Evolutionary conservation across 768 basidiomycete genomes (phyloP).

Genomic region (Kwoniella shandongensis): DNA sequence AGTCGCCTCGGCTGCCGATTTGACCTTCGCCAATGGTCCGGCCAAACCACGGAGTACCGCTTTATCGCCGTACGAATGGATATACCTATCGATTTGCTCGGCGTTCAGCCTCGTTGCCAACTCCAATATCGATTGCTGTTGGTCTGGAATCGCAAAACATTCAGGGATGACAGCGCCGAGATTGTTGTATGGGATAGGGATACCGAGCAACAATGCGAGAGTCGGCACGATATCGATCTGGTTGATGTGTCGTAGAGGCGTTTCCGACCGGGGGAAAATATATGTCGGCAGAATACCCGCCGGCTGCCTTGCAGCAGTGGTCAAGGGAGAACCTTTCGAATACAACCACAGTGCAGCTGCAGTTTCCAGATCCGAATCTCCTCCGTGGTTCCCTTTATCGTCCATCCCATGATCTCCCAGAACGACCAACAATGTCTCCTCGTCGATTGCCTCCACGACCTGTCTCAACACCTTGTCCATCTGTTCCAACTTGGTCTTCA

Average conservation of each 20-base stretch:
- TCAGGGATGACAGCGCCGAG: conserved; percentile 90
- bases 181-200: conserved; percentile 94
- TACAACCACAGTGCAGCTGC: conserved; percentile 89
- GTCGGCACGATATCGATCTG: conserved; percentile 94
- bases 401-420: conserved; percentile 99
- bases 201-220: conserved; percentile 80
- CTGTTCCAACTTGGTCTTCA: conserved; percentile 80
- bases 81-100: conserved; percentile 71
- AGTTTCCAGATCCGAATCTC: conserved; percentile 81
- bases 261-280: conserved; percentile 36
- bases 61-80: conserved; percentile 76
- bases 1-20: conserved; percentile 28
- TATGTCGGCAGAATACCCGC: conserved; percentile 21
- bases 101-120: conserved; percentile 70
- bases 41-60: conserved; percentile 63
- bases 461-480: conserved; percentile 77
- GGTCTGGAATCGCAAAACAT: conserved; percentile 68
- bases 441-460: conserved; percentile 68
- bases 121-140: conserved; percentile 52
- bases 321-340: conserved; percentile 67
- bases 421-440: conserved; percentile 86
- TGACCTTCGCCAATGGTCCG: conserved; percentile 55
- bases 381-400: conserved; percentile 87
- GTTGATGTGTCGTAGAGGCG: conserved; percentile 66
- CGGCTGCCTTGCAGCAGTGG: not conserved